Evolutionary conservation across 768 basidiomycete genomes (phyloP), one percentile per base, ranked within the genome.

Genomic region (Hebeloma cylindrosporum): DNA sequence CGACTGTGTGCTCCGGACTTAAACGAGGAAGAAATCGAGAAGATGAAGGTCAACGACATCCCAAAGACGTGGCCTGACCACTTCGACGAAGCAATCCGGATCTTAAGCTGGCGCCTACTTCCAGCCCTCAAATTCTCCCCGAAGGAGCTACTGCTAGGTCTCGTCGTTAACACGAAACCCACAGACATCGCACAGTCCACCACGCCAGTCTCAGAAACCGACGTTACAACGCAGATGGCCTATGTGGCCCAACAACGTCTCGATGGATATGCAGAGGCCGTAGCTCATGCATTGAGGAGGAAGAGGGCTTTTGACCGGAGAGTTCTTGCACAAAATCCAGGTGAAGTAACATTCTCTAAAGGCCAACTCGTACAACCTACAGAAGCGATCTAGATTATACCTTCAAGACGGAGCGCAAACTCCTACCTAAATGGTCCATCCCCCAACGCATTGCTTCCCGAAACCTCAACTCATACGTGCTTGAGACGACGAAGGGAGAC

Each of bases 1-100:
- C 31, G 60, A 0, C 39, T 72, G 4, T 71, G 70, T 28, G 58
- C 61, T 7, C 71, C 70, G 1, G 54, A 59, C 1, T 22, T 67
- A 0, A 58, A 61, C 0, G 60, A 65, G 20, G 60, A 66, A 13
- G 51, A 51, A n/a, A 53, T 49, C 5, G 36, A 58, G 1, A 21
- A 9, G 2, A 57, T 59, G 35, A 22, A 34, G 7, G 45, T 26
- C 44, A 45, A 60, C 7, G 27, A 47, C 21, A 22, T 69, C 3
- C 66, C 60, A 8, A 18, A 28, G 3, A 45, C 36, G 1, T 73
- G 69, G 71, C 59, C 66, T 7, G 46, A 54, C 3, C 57, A 68
- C 33, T 51, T 73, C 1, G 59, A 67, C 5, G 28, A 39, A 1
- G 68, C 68, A 0, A 46, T 65, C 2, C 29, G 35, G 0, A 37